phyloP scores from a whole-genome alignment of 163 green algal species.

The Prototheca wickerhamii region DNA sequence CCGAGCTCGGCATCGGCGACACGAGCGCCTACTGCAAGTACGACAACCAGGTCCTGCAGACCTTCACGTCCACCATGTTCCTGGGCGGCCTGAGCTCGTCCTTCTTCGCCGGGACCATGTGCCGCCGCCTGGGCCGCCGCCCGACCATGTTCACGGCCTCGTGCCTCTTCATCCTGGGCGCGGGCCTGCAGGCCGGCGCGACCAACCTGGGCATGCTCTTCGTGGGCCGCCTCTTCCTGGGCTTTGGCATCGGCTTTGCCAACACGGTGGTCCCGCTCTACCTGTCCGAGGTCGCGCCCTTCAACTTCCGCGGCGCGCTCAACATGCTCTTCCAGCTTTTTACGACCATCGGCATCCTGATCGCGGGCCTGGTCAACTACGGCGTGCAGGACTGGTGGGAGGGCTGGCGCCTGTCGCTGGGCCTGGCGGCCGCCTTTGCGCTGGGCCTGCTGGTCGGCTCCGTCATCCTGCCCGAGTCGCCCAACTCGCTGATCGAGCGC shows the following conservation, averaged over 20 bases:
- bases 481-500: slow-evolving; percentile 37
- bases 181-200: slow-evolving; percentile 35
- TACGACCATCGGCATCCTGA: slow-evolving; percentile 24
- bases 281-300: slow-evolving; percentile 24
- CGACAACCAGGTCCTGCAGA: slow-evolving; percentile 35
- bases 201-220: slow-evolving; percentile 50
- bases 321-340: slow-evolving; percentile 64
- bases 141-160: slow-evolving; percentile 35
- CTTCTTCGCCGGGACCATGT: slow-evolving; percentile 9
- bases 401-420: slow-evolving; percentile 44
- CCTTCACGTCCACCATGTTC: slow-evolving; percentile 39
- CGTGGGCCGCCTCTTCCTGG: slow-evolving; percentile 51
- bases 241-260: slow-evolving; percentile 52
- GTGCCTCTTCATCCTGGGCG: slow-evolving; percentile 40
- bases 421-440: slow-evolving; percentile 25
- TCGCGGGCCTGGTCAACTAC: slow-evolving; percentile 20
- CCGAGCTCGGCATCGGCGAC: neutral
- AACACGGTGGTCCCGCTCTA: slow-evolving; percentile 28
- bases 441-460: slow-evolving; percentile 24
- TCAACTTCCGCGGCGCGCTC: slow-evolving; percentile 30
- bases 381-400: slow-evolving; percentile 25
- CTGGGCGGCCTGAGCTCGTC: slow-evolving; percentile 28
- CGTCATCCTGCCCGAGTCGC: slow-evolving; percentile 34
- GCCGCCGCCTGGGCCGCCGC: slow-evolving; percentile 31
- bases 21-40: slow-evolving; percentile 20